These are phyloP conservation scores for Thyridium curvatum DNA, from an alignment of 2,329 filamentous ascomycete genomes.

Conservation along the genomic window DNA sequence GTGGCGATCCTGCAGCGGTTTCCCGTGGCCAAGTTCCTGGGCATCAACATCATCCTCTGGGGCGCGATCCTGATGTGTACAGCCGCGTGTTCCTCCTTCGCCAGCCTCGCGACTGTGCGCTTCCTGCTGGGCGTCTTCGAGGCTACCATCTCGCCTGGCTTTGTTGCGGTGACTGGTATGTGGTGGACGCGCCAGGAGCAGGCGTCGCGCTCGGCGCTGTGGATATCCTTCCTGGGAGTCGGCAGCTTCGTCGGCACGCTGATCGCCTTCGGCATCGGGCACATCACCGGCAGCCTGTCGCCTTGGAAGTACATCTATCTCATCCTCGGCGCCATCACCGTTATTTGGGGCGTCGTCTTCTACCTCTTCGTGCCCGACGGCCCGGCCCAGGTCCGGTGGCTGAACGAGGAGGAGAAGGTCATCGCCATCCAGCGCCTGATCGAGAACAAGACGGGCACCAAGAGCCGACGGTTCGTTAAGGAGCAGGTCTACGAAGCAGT, in stretches of 20 bases:
- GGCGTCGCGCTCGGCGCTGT: slow-evolving; percentile 46
- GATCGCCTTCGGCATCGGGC: slow-evolving; percentile 49
- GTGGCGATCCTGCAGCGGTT: slow-evolving; percentile 6
- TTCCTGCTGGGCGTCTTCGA: slow-evolving; percentile 50
- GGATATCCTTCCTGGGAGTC: slow-evolving; percentile 46
- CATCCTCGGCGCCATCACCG: slow-evolving; percentile 23
- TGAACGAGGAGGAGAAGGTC: slow-evolving; percentile 20
- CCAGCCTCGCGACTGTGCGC: slow-evolving; percentile 40
- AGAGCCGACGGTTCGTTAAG: slow-evolving; percentile 14
- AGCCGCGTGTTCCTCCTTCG: slow-evolving; percentile 18
- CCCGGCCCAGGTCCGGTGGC: slow-evolving; percentile 19
- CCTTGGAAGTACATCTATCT: slow-evolving; percentile 28
- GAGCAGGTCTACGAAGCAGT: slow-evolving; percentile 14
- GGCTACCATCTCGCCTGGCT: slow-evolving; percentile 45
- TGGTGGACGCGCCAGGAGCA: slow-evolving; percentile 54
- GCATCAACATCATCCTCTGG: slow-evolving; percentile 8
- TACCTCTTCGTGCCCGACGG: slow-evolving; percentile 11
- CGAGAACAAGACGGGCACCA: slow-evolving; percentile 19
- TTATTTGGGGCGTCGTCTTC: slow-evolving; percentile 11
- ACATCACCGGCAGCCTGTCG: slow-evolving; percentile 28
- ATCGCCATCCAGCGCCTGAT: slow-evolving; percentile 18
- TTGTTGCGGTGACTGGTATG: slow-evolving; percentile 49
- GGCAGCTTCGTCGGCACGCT: slow-evolving; percentile 41
- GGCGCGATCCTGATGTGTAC: slow-evolving; percentile 16
- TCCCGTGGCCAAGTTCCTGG: slow-evolving; percentile 9